phyloP scores from a whole-genome alignment of 78 protist genomes.

The Emiliania huxleyi region DNA sequence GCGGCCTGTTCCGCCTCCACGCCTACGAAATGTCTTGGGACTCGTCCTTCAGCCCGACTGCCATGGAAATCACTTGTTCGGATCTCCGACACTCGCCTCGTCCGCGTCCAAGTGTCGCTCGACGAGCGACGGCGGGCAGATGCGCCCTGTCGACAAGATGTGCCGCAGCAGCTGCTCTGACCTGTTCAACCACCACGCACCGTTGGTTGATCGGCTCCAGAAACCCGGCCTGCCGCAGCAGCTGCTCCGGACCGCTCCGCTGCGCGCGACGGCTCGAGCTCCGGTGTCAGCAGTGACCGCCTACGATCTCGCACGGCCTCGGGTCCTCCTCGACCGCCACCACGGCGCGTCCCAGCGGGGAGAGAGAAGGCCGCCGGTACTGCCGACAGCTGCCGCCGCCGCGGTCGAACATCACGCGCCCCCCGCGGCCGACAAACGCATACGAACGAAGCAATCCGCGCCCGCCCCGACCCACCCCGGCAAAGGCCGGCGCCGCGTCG shows the following conservation, averaged over 20 bases:
- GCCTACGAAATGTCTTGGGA: no score
- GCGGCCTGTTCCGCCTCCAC: not conserved
- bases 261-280: no score
- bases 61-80: no score
- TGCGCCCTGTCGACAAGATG: not conserved
- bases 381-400: not conserved
- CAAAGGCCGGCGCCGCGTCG: not conserved
- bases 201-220: no score
- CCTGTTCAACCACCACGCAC: no score
- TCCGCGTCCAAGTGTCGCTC: not conserved
- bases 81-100: no score
- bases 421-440: not conserved
- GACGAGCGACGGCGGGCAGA: not conserved
- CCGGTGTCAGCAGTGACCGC: no score
- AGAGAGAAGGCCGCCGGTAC: not conserved
- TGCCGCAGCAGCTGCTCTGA: not conserved
- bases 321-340: not conserved
- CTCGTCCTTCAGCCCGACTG: no score
- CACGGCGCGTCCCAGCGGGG: not conserved
- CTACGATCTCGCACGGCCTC: no score
- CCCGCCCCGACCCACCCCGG: not conserved
- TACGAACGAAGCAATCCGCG: not conserved
- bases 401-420: not conserved
- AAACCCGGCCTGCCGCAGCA: no score
- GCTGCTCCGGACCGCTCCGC: no score